Evolutionary conservation across 768 basidiomycete genomes (phyloP), one percentile per base, ranked within the genome.

Genomic region (Tephrocybe rancida): DNA sequence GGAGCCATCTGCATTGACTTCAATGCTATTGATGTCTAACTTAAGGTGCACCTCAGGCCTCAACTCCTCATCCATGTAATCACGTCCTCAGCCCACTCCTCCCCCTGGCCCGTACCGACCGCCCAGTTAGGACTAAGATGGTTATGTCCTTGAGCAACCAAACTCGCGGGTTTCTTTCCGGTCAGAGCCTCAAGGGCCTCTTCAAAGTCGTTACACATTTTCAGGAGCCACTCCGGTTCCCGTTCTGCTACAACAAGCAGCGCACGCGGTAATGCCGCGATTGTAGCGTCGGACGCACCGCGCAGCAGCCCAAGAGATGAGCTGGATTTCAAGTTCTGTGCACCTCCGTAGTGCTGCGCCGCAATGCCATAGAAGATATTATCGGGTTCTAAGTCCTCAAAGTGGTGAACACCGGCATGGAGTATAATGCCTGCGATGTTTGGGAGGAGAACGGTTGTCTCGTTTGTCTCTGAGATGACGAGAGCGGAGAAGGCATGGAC

Each of bases 11-110:
- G 13, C 13, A 32, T 32, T 13, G 30, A 32, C 6, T 32, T 32
- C 30, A 13, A 6, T 32, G 30, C n/a, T n/a, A n/a, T n/a, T n/a
- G n/a, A n/a, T n/a, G n/a, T n/a, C n/a, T n/a, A n/a, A n/a, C n/a
- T n/a, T n/a, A n/a, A n/a, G n/a, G n/a, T n/a, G n/a, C n/a, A 32
- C 30, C 30, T 16, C 27, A 34, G 18, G 19, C 3, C 19, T 51
- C 26, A 30, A 10, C 19, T 22, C 9, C 29, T 58, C 30, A 75
- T 71, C 76, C 77, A 78, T 22, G 63, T 57, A 21, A 66, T 67
- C 30, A 79, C 75, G 16, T 82, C 75, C 50, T 78, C 69, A 1
- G 73, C 85, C 85, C 86, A 87, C 27, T 79, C 73, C 59, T 88
- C 86, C 16, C 82, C 87, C 58, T 81, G 65, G 1, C 86, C 85